Conservation (phyloP, 1,284 basidiomycete genomes). For the Phylloporus sp. region DNA sequence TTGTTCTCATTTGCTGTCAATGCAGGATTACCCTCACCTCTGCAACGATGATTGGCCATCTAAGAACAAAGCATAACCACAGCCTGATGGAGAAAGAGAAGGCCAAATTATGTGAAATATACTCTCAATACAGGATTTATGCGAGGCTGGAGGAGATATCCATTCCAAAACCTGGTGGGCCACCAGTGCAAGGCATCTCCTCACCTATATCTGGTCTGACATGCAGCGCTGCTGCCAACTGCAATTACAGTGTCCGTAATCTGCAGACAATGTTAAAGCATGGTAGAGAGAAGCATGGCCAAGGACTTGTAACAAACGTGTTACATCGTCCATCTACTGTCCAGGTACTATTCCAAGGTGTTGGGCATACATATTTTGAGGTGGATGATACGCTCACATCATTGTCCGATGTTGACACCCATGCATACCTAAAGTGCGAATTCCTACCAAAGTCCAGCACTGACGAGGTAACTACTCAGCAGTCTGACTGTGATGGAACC, state of each 20-base stretch:
- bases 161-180: not conserved
- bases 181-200: not conserved
- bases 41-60: not conserved
- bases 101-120: not conserved
- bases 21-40: not conserved
- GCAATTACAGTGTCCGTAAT: conserved; percentile 9
- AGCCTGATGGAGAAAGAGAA: not conserved
- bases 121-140: not conserved
- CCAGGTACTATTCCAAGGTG: not conserved
- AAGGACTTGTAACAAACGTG: not conserved
- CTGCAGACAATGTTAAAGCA: conserved; percentile 7
- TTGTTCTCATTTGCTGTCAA: not conserved
- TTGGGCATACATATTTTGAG: conserved; percentile 5
- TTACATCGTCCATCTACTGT: not conserved
- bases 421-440: not conserved
- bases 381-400: not conserved
- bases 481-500: not conserved
- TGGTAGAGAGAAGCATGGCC: not conserved
- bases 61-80: not conserved
- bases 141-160: not conserved
- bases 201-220: not conserved
- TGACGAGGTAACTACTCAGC: not conserved
- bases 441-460: not conserved
- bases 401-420: not conserved
- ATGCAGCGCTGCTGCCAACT: not conserved